Base-by-base conservation (phyloP, 495 filamentous ascomycete species). In the Podospora fimiseda region DNA sequence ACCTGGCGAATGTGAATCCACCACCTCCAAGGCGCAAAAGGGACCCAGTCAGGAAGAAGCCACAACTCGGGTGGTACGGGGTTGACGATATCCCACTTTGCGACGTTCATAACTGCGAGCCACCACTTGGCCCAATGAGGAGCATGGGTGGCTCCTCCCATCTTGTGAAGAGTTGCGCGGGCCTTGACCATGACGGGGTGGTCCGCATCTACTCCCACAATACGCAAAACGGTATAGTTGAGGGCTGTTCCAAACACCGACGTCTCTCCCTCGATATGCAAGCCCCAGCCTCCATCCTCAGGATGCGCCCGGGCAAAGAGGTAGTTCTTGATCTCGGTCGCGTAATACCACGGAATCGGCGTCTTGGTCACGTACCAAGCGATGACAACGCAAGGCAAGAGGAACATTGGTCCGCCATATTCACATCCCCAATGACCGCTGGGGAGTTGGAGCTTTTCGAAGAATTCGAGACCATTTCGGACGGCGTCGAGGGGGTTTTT, bases 51-150 rank as follows among this genome's bases (percentile, higher is more conserved):
- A 2, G 93, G 94, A 2, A 98, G 74, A 21, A 96, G 80, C 92
- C 93, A 98, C 38, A 97, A 61, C 69, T 98, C 93, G 1, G 93
- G 86, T 3, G 93, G 93, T 11, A 92, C 81, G 0, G 93, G 93
- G 59, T 97, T 97, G 58, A 97, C 89, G 52, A 88, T 85, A 50
- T 95, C 88, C 89, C 89, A 97, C 9, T 87, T 73, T 64, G 84
- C 85, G 14, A 95, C 84, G 9, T 88, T 88, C 61, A 98, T 67
- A 19, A 95, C 76, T 15, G 83, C 82, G 38, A 98, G 74, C 88
- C 89, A 91, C 68, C 94, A 91, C 62, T 98, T 98, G 7, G 85
- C 83, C 93, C 93, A 98, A 64, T 96, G 94, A 11, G 93, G 94
- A 1, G 81, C 86, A 62, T 87, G 81, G 9, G 86, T 74, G 14